These are phyloP conservation scores for Cystofilobasidium bisporidii DNA, from an alignment of 768 basidiomycete species.

Conservation along the genomic window DNA sequence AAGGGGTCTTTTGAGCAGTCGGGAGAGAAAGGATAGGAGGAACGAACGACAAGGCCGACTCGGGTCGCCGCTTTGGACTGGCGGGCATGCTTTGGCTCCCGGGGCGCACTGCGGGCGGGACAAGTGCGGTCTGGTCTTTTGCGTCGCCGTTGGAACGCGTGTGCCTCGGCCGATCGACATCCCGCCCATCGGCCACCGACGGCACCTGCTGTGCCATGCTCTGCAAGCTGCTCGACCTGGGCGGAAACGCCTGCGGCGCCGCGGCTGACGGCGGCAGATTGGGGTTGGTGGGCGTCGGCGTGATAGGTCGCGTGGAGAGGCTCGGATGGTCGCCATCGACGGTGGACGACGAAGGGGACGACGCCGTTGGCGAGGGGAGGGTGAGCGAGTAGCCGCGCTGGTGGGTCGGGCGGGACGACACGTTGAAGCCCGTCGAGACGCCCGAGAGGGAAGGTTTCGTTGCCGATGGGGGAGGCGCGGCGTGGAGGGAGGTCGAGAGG, in stretches of 20 bases:
- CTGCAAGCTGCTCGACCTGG: neutral
- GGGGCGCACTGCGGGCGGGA: neutral
- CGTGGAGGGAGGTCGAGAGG: neutral
- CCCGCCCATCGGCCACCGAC: no score
- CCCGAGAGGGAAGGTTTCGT: no score
- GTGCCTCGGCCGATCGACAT: no score
- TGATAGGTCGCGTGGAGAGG: neutral
- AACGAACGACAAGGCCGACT: neutral
- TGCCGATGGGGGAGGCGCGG: neutral
- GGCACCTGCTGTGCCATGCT: neutral
- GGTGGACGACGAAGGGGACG: neutral
- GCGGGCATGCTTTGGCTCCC: slow-evolving; percentile 2
- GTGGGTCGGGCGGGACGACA: neutral
- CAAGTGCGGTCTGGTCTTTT: neutral
- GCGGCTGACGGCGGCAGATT: neutral
- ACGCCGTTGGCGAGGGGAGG: neutral
- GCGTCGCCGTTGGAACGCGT: neutral
- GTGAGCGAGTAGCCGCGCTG: neutral
- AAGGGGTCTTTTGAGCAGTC: no score
- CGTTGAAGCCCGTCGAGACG: neutral
- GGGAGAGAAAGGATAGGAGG: neutral
- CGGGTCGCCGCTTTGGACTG: neutral
- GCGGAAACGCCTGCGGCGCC: neutral
- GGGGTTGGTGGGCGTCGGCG: neutral
- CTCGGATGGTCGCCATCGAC: neutral